A percentile compares a stretch with the other conserved stretches of the same genome.
Conservation (phyloP, 2,329 filamentous ascomycete species). For the Coniochaeta ligniaria region DNA sequence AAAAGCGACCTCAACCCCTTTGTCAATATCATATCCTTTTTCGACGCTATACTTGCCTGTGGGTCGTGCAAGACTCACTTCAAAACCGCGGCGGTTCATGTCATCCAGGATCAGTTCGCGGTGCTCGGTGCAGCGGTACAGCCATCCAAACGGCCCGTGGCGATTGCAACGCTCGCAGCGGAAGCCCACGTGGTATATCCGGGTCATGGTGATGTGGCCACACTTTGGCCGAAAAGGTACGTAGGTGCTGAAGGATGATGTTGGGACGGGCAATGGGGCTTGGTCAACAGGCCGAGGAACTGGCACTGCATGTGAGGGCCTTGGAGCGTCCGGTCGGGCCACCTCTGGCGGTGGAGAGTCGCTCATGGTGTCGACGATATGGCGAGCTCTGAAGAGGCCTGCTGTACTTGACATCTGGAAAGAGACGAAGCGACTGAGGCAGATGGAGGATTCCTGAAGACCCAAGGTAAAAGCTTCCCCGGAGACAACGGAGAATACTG, state of each 20-base stretch:
- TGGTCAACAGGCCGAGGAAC: neutral
- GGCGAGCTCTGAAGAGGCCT: neutral
- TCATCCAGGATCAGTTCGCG: conserved; percentile 33
- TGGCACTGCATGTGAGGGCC: neutral
- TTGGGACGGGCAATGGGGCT: neutral
- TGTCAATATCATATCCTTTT: conserved; percentile 2
- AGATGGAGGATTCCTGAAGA: neutral
- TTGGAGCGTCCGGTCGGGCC: neutral
- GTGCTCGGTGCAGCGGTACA: conserved; percentile 69
- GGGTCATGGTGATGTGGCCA: conserved; percentile 62
- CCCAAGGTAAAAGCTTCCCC: neutral
- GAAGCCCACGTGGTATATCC: conserved; percentile 47
- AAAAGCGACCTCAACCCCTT: conserved; percentile 19
- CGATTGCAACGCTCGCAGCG: conserved; percentile 53
- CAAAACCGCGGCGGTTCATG: conserved; percentile 14
- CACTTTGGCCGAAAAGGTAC: conserved; percentile 30
- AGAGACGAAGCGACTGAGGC: neutral
- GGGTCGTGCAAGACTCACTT: conserved; percentile 5
- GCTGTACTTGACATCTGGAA: neutral
- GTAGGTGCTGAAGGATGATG: conserved; percentile 5
- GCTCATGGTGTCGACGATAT: conserved; percentile 2
- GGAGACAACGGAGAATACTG: neutral
- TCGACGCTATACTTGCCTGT: conserved; percentile 5
- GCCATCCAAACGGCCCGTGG: conserved; percentile 56
- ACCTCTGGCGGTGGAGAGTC: neutral